A percentile compares a stretch with the other conserved stretches of the same genome.
These are phyloP conservation scores for Penicillium sp. DNA, from an alignment of 2,329 filamentous ascomycete species.

Conservation along the genomic window DNA sequence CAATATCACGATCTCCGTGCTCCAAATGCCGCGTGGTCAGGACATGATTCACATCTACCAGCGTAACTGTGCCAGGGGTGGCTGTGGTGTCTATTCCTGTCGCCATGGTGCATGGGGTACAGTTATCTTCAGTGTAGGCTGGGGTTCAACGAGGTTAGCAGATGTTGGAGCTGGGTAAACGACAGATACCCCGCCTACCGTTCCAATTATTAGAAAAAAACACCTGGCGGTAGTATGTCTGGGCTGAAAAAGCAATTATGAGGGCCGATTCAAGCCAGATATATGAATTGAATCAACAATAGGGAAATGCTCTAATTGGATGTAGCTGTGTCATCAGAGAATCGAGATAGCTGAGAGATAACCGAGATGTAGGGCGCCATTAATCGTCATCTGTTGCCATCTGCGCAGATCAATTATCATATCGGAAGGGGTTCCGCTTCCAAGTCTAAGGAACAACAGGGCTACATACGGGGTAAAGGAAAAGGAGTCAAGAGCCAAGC, in stretches of 20 bases:
- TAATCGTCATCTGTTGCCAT: too few species aligned
- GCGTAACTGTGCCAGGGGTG: slow-evolving; percentile 45
- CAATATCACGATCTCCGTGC: slow-evolving; percentile 35
- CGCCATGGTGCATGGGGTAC: slow-evolving; percentile 23
- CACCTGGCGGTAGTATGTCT: background rate
- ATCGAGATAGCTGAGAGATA: background rate
- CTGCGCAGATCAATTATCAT: too few species aligned
- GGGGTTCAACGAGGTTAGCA: background rate
- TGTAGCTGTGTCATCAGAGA: background rate
- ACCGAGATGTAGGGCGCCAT: background rate
- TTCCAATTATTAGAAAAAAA: background rate
- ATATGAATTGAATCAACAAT: background rate
- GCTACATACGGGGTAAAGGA: background rate
- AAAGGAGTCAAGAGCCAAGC: background rate
- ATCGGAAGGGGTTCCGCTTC: background rate
- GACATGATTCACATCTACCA: slow-evolving; percentile 42
- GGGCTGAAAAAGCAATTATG: background rate
- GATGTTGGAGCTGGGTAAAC: background rate
- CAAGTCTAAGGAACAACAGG: background rate
- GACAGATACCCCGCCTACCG: background rate
- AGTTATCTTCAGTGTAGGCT: background rate
- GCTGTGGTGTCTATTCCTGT: slow-evolving; percentile 27
- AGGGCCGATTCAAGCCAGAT: background rate
- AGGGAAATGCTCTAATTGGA: background rate
- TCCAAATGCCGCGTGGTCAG: slow-evolving; percentile 32